Evolutionary conservation across 139 green algal species (phyloP).

Genomic region (Ettlia oleoabundans): DNA sequence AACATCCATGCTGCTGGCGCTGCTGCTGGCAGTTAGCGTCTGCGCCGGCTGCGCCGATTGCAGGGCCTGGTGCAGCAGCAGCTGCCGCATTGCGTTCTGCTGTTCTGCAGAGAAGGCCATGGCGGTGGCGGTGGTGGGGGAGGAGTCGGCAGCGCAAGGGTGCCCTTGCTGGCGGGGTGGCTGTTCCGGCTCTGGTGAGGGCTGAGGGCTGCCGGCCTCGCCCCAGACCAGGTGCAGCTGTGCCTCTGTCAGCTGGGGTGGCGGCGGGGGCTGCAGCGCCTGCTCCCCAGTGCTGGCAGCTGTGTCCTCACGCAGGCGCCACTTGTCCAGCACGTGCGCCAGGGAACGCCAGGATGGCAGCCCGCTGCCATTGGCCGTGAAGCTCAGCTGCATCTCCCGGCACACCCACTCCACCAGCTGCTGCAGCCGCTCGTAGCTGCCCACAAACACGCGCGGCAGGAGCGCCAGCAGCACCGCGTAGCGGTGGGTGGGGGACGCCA

Average conservation of each 20-base stretch:
- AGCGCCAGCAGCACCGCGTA: slow-evolving; percentile 1
- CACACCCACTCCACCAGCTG: slow-evolving; percentile 26
- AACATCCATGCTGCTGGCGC: slow-evolving; percentile 8
- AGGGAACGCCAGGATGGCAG: slow-evolving; percentile 25
- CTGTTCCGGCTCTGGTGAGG: too few species aligned
- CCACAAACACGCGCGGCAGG: slow-evolving; percentile 33
- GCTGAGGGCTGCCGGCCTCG: too few species aligned
- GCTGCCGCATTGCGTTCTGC: slow-evolving; percentile 20
- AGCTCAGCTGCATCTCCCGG: slow-evolving; percentile 15
- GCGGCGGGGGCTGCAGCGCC: too few species aligned
- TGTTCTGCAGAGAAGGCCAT: slow-evolving; percentile 17
- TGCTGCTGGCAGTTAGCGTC: slow-evolving; percentile 6
- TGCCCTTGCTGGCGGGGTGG: too few species aligned
- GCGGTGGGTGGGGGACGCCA: not conserved
- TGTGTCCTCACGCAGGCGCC: slow-evolving; percentile 4
- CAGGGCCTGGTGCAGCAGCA: slow-evolving; percentile 14
- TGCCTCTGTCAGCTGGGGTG: too few species aligned
- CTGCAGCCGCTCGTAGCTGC: slow-evolving; percentile 25
- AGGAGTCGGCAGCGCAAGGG: too few species aligned
- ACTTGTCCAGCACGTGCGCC: slow-evolving; percentile 25
- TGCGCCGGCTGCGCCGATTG: not conserved
- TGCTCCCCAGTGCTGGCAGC: too few species aligned
- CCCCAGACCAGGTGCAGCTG: not conserved
- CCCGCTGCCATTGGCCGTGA: not conserved
- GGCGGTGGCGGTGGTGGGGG: not conserved